Evolutionary conservation across 345 rosid genomes (phyloP).

Genomic region (Aethionema arabicum): DNA sequence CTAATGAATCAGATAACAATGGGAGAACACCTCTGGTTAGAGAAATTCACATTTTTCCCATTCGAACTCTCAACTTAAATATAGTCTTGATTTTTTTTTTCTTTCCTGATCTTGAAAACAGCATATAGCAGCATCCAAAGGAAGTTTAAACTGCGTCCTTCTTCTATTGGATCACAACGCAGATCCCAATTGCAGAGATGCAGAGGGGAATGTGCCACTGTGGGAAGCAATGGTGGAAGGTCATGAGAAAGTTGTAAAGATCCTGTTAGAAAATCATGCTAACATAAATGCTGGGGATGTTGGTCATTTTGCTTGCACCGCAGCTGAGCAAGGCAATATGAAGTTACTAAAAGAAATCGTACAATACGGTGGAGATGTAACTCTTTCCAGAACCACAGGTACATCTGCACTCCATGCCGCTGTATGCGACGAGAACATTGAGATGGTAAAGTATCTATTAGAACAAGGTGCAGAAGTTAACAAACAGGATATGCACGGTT

Average conservation of each 20-base stretch:
- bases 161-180: slow-evolving; percentile 67
- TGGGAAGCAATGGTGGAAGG: slow-evolving; percentile 83
- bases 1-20: slow-evolving; percentile 77
- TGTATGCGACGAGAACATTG: slow-evolving; percentile 68
- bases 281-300: slow-evolving; percentile 59
- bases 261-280: slow-evolving; percentile 49
- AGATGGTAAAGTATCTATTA: slow-evolving; percentile 66
- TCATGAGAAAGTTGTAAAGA: slow-evolving; percentile 49
- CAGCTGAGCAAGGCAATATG: slow-evolving; percentile 69
- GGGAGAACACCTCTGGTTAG: slow-evolving; percentile 78
- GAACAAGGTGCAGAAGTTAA: slow-evolving; percentile 65
- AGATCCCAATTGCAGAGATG: slow-evolving; percentile 65
- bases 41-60: background rate
- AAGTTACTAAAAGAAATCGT: slow-evolving; percentile 58
- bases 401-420: slow-evolving; percentile 79
- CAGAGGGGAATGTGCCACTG: slow-evolving; percentile 66
- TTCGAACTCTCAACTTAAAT: background rate
- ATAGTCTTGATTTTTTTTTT: background rate
- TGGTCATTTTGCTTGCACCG: slow-evolving; percentile 68
- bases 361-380: slow-evolving; percentile 55
- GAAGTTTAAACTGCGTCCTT: slow-evolving; percentile 67
- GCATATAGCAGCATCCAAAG: slow-evolving; percentile 90
- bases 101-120: slow-evolving; percentile 27
- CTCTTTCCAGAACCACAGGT: slow-evolving; percentile 48
- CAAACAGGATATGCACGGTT: slow-evolving; percentile 55